A percentile compares a stretch with the other conserved stretches of the same genome.
These are phyloP conservation scores for Phytophthora macrochlamydospora DNA, from an alignment of 352 stramenopile genomes.

Conservation along the genomic window DNA sequence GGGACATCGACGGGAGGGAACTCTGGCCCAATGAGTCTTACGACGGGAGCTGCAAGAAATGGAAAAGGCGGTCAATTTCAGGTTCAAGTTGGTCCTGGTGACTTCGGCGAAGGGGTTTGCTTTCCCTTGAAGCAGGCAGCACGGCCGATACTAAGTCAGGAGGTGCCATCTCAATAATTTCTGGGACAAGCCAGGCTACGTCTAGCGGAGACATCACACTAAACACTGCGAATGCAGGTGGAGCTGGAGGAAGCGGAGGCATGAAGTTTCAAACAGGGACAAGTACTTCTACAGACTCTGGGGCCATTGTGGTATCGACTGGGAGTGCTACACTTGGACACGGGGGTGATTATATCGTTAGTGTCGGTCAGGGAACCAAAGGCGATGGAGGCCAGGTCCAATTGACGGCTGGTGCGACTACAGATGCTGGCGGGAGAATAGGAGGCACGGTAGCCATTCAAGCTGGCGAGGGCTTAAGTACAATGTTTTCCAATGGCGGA, in stretches of 20 bases:
- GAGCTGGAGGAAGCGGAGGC: constrained; percentile 57
- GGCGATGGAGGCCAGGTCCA: constrained; percentile 68
- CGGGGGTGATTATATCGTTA: constrained; percentile 59
- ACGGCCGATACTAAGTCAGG: constrained; percentile 70
- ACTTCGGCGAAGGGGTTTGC: constrained; percentile 83
- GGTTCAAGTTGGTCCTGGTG: constrained; percentile 63
- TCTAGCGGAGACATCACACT: constrained; percentile 75
- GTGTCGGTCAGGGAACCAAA: constrained; percentile 59
- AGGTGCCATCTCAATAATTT: constrained; percentile 61
- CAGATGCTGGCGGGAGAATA: constrained; percentile 40
- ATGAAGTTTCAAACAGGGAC: constrained; percentile 66
- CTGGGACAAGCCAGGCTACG: constrained; percentile 63
- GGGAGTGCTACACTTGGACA: constrained; percentile 61
- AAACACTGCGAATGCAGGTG: constrained; percentile 64
- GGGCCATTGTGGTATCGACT: constrained; percentile 56
- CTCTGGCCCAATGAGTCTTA: constrained; percentile 60
- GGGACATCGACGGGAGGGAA: constrained; percentile 56
- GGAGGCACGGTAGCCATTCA: constrained; percentile 57
- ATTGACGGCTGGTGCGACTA: constrained; percentile 70
- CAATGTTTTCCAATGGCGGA: constrained; percentile 77
- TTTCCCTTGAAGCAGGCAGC: constrained; percentile 75
- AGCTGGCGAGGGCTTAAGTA: constrained; percentile 63
- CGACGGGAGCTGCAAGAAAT: constrained; percentile 50
- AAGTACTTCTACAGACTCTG: constrained; percentile 55
- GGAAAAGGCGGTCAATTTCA: constrained; percentile 61